A percentile compares a stretch with the other conserved stretches of the same genome.
Evolutionary conservation across 2,329 filamentous ascomycete genomes (phyloP).

Genomic region (Hypoxylon sp.): DNA sequence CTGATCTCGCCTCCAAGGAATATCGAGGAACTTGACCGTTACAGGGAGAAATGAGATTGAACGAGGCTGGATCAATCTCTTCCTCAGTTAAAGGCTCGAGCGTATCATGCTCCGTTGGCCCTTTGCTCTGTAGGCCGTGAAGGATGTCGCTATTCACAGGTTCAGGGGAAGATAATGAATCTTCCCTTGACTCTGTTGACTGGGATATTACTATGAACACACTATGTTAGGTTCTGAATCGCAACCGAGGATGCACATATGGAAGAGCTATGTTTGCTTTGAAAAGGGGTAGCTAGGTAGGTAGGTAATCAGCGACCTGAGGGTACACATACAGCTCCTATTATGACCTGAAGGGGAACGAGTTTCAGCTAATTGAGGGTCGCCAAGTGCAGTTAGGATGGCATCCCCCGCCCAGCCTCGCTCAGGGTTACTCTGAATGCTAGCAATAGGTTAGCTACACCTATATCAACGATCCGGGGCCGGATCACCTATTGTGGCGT

Average conservation of each 20-base stretch:
- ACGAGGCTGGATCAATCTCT: conserved; percentile 58
- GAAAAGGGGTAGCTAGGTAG: not conserved
- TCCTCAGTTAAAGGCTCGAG: conserved; percentile 57
- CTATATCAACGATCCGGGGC: not conserved
- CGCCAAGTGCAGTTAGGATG: conserved; percentile 33
- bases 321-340: conserved; percentile 43
- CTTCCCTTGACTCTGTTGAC: conserved; percentile 50
- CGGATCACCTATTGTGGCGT: conserved; percentile 27
- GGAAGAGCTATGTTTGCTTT: not conserved
- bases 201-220: conserved; percentile 42
- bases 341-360: conserved; percentile 48
- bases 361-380: conserved; percentile 39
- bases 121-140: conserved; percentile 49
- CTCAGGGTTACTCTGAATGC: conserved; percentile 26
- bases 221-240: conserved; percentile 16
- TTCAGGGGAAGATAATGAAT: conserved; percentile 51
- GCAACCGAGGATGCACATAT: not conserved
- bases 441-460: conserved; percentile 18
- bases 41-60: conserved; percentile 62
- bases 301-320: not conserved
- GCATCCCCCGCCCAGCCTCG: conserved; percentile 1
- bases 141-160: conserved; percentile 37
- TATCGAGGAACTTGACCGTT: conserved; percentile 58
- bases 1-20: conserved; percentile 74
- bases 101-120: conserved; percentile 50